Evolutionary conservation across 1,284 basidiomycete genomes (phyloP), one percentile per base, ranked within the genome.

Genomic region (Ganoderma lucidum): DNA sequence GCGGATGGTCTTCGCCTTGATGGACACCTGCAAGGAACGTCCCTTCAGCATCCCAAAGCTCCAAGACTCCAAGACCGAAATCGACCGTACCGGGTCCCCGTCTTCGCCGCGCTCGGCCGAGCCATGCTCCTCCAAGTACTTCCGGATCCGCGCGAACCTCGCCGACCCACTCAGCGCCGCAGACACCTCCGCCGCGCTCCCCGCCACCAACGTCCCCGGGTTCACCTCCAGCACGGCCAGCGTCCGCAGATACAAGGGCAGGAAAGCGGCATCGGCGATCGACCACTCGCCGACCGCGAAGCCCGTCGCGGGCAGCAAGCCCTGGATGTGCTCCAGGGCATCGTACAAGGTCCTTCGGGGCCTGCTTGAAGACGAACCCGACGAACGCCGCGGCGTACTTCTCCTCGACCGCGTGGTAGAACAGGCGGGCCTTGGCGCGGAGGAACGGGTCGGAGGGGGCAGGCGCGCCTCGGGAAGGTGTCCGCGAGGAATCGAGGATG

Each of bases 401-500:
- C 64, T 79, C 84, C 6, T 82, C 80, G 44, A 86, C 80, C 2
- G 80, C 79, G 65, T 90, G 87, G 68, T 87, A 86, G 80, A 91
- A 88, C 76, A 89, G 87, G 12, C 90, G 86, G 1, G 83, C 86
- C 64, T 84, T 82, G 8, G 90, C 90, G 30, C 87, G 86, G 6
- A 77, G 74, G 32, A 88, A 82, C 0, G 88, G 87, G 73, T 89
- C 84, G 3, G 81, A 77, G 0, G 89, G 88, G 6, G 82, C n/a
- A 90, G 80, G 3, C 73, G 73, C 0, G 82, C 79, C 12, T 81
- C 0, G 85, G 87, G 76, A 79, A 85, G 63, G 87, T 75, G 73
- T 90, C 88, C 8, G 86, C 86, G 66, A 90, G 74, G 79, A 91
- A 89, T 91, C 88, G 67, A 91, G 79, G 62, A 90, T 82, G 30